These are phyloP conservation scores for Ceratobasidium sp. DNA, from an alignment of 1,284 basidiomycete genomes.

Conservation along the genomic window DNA sequence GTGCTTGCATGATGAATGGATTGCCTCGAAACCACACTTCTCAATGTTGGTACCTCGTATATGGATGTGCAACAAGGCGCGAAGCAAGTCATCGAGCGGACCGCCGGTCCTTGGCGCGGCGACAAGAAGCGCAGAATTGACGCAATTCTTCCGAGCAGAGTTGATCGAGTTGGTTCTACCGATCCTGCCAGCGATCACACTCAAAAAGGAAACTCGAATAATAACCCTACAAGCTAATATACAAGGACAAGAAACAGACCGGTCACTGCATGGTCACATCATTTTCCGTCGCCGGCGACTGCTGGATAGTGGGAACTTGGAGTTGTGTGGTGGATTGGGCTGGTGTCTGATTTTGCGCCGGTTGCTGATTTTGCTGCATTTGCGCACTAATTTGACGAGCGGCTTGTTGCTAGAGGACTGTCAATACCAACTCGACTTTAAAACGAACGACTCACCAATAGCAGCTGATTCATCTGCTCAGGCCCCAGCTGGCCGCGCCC, in stretches of 20 bases:
- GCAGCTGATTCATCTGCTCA: constrained; percentile 26
- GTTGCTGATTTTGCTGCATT: constrained; percentile 35
- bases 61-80: not conserved
- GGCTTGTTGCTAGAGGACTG: constrained; percentile 18
- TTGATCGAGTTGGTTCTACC: not conserved
- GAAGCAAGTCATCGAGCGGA: not conserved
- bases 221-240: constrained; percentile 5
- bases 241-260: not conserved
- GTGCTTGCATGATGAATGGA: not conserved
- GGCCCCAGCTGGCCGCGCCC: constrained; percentile 21
- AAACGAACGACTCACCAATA: constrained; percentile 18
- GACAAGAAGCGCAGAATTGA: not conserved
- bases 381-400: constrained; percentile 9
- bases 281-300: constrained; percentile 6
- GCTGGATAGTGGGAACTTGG: constrained; percentile 19
- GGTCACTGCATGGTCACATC: constrained; percentile 32
- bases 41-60: not conserved
- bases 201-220: not conserved
- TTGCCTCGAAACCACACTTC: not conserved
- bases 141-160: constrained; percentile 19
- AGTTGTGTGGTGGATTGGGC: constrained; percentile 21
- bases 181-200: not conserved
- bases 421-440: constrained; percentile 39
- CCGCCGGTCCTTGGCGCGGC: not conserved
- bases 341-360: not conserved